These are phyloP conservation scores for Termitomyces sp. DNA, from an alignment of 768 basidiomycete species.

Conservation along the genomic window DNA sequence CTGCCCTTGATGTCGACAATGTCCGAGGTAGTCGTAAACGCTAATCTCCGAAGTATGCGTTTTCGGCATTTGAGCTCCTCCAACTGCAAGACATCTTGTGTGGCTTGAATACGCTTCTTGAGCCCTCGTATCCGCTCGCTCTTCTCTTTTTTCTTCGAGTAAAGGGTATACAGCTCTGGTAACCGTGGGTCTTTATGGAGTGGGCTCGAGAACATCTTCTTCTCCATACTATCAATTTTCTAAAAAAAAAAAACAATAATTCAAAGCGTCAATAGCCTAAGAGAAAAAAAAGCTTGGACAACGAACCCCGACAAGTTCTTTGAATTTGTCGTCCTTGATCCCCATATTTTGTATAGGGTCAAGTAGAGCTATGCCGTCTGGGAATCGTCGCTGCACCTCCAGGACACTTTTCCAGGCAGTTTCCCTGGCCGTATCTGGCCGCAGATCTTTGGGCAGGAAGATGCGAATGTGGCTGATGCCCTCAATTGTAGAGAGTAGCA, in stretches of 20 bases:
- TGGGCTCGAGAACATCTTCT: slow-evolving; percentile 75
- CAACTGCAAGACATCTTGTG: slow-evolving; percentile 89
- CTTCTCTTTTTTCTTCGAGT: slow-evolving; percentile 69
- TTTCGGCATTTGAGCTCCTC: slow-evolving; percentile 96
- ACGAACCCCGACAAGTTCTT: slow-evolving; percentile 74
- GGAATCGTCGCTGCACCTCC: slow-evolving; percentile 90
- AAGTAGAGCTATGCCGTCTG: slow-evolving; percentile 79
- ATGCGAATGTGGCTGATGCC: slow-evolving; percentile 85
- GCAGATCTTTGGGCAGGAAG: slow-evolving; percentile 86
- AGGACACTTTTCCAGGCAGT: slow-evolving; percentile 87
- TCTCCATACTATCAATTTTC: slow-evolving; percentile 92
- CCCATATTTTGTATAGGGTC: slow-evolving; percentile 95
- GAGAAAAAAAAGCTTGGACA: neutral
- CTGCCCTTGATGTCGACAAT: slow-evolving; percentile 98
- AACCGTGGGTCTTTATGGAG: slow-evolving; percentile 78
- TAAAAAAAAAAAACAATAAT: slow-evolving; percentile 22
- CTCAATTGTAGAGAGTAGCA: slow-evolving; percentile 83
- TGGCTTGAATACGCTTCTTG: slow-evolving; percentile 84
- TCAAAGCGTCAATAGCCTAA: neutral
- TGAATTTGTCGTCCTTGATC: slow-evolving; percentile 93
- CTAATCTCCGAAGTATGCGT: slow-evolving; percentile 87
- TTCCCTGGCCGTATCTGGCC: slow-evolving; percentile 70
- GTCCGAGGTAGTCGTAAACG: slow-evolving; percentile 84
- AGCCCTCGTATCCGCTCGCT: slow-evolving; percentile 69
- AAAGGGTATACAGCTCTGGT: slow-evolving; percentile 77